Percentiles rank a stretch among this genome's conserved stretches.
Evolutionary conservation across 306 rosid genomes (phyloP).

Genomic region (Quercus engelmannii): DNA sequence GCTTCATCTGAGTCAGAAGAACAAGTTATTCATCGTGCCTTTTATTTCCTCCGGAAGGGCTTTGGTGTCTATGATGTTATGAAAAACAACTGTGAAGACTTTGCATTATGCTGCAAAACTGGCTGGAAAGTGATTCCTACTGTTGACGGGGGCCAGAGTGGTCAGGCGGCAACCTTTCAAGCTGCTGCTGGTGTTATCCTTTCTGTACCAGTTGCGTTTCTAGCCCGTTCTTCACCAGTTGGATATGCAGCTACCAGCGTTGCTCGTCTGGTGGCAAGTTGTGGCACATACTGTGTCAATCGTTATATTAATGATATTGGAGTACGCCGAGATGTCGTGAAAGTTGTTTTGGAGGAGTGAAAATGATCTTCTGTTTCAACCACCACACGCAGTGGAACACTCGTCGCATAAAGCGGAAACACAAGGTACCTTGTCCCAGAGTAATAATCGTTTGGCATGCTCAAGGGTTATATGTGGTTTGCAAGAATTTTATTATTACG

Average conservation of each 20-base stretch:
- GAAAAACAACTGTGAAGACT: conserved; percentile 79
- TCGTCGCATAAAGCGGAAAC: too few relatives aligned
- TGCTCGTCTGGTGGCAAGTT: conserved; percentile 25
- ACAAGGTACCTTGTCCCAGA: too few relatives aligned
- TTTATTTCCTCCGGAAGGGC: conserved; percentile 59
- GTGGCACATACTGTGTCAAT: conserved; percentile 38
- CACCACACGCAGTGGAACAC: too few relatives aligned
- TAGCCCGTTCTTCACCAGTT: conserved; percentile 26
- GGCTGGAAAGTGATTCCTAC: conserved; percentile 40
- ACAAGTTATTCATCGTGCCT: conserved; percentile 48
- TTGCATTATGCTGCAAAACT: conserved; percentile 83
- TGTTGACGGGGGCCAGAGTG: conserved; percentile 44
- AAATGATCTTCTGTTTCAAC: too few relatives aligned
- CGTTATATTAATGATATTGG: conserved; percentile 52
- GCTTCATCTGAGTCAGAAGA: conserved; percentile 42
- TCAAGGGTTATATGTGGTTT: not conserved
- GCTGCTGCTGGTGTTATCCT: conserved; percentile 32
- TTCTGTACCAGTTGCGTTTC: not conserved
- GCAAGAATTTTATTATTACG: too few relatives aligned
- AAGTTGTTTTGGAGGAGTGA: not conserved
- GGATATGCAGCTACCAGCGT: not conserved
- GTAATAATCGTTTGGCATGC: not conserved
- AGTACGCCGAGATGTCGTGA: conserved; percentile 40
- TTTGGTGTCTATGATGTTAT: conserved; percentile 51
- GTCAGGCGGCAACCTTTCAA: conserved; percentile 52